A percentile compares a stretch with the other conserved stretches of the same genome.
Conservation (phyloP, 257 asterid genomes). For the Linderniella brevidens region DNA sequence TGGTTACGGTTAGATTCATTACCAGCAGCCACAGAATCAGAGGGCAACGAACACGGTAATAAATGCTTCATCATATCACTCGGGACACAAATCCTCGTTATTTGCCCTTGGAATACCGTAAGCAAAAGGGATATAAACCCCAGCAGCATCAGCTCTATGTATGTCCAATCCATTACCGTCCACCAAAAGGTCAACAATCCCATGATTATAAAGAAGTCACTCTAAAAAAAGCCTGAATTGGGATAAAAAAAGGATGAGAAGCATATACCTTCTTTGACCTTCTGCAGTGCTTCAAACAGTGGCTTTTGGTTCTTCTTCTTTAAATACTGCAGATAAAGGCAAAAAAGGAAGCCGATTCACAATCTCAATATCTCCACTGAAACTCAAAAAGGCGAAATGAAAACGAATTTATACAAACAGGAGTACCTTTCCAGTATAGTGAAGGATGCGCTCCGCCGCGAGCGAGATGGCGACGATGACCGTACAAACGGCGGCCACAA, state of each 20-base stretch:
- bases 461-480: constrained; percentile 48
- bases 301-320: too few species aligned
- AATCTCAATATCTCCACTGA: not conserved
- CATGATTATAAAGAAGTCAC: not conserved
- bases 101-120: constrained; percentile 54
- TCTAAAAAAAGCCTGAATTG: not conserved
- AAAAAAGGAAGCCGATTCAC: too few species aligned
- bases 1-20: constrained; percentile 11
- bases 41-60: constrained; percentile 38
- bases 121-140: constrained; percentile 68
- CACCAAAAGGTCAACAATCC: too few species aligned
- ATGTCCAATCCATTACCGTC: not conserved
- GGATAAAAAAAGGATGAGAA: not conserved
- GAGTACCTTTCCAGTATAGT: constrained; percentile 48
- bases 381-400: not conserved
- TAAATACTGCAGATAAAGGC: too few species aligned
- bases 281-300: too few species aligned
- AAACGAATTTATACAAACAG: too few species aligned
- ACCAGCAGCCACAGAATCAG: constrained; percentile 11
- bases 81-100: constrained; percentile 40
- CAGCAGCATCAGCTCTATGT: constrained; percentile 56
- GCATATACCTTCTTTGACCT: too few species aligned
- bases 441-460: constrained; percentile 36
- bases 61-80: constrained; percentile 20
- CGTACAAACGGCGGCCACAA: constrained; percentile 47